Percentiles rank a stretch among this genome's conserved stretches.
Evolutionary conservation across 495 filamentous ascomycete genomes (phyloP).

Genomic region (Staphylotrichum longicolle): DNA sequence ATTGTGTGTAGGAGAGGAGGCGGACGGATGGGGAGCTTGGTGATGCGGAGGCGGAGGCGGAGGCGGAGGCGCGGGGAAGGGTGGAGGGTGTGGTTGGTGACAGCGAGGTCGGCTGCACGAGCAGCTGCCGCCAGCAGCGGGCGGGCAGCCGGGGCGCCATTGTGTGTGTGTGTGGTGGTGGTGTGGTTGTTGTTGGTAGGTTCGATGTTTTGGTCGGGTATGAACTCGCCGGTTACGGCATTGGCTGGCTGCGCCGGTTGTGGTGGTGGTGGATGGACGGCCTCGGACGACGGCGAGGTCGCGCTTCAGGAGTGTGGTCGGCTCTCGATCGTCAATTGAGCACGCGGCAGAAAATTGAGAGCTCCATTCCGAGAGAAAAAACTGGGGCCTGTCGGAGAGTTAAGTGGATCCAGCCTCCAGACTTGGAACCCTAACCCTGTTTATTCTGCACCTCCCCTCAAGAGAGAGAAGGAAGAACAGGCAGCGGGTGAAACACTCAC

Average conservation of each 20-base stretch:
- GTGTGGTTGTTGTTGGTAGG: not conserved
- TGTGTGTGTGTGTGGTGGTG: slow-evolving; percentile 23
- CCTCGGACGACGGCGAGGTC: slow-evolving; percentile 19
- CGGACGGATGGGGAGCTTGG: slow-evolving; percentile 13
- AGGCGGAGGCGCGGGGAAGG: slow-evolving; percentile 17
- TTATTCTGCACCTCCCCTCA: not conserved
- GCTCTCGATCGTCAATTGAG: not conserved
- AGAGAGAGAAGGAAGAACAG: not conserved
- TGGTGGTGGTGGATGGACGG: slow-evolving; percentile 10
- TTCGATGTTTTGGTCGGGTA: not conserved
- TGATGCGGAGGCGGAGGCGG: slow-evolving; percentile 27
- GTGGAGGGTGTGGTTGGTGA: slow-evolving; percentile 30
- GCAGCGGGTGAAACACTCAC: not conserved
- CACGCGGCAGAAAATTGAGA: slow-evolving; percentile 20
- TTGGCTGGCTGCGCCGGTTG: slow-evolving; percentile 14
- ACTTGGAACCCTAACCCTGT: slow-evolving; percentile 17
- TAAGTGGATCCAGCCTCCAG: too few relatives aligned
- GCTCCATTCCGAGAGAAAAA: not conserved
- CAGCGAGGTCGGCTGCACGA: slow-evolving; percentile 29
- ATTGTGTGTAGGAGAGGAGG: slow-evolving; percentile 47
- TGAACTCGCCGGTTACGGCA: slow-evolving; percentile 13
- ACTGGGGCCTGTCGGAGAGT: not conserved
- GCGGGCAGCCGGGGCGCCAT: slow-evolving; percentile 56
- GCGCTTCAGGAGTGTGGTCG: slow-evolving; percentile 4
- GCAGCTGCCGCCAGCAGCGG: slow-evolving; percentile 45